A percentile compares a stretch with the other conserved stretches of the same genome.
Conservation (phyloP, 1,284 basidiomycete species). For the Gyrodon tennesseensis region DNA sequence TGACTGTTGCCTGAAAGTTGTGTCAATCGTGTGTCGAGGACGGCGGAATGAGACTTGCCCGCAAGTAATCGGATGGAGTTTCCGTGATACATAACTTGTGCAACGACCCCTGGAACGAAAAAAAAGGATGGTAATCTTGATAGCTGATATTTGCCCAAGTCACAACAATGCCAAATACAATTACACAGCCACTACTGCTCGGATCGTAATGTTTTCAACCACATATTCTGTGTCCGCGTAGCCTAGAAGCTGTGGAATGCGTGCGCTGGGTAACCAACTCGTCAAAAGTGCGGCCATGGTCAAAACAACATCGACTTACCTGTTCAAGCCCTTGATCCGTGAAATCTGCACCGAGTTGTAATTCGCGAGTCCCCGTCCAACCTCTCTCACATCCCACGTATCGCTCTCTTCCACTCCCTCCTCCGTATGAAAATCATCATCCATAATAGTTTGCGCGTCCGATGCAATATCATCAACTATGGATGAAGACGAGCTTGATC, state of each 20-base stretch:
- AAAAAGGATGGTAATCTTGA: constrained; percentile 15
- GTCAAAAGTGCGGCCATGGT: background rate
- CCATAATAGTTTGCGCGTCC: constrained; percentile 35
- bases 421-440: constrained; percentile 37
- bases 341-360: constrained; percentile 94
- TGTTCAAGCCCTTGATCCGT: constrained; percentile 86
- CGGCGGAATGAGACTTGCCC: constrained; percentile 56
- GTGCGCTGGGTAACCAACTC: constrained; percentile 56
- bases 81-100: constrained; percentile 72
- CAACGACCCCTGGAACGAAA: constrained; percentile 19
- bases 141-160: constrained; percentile 17
- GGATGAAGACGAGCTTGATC: constrained; percentile 44
- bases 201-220: constrained; percentile 87
- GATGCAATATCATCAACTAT: constrained; percentile 42
- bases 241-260: constrained; percentile 79
- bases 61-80: constrained; percentile 93
- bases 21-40: constrained; percentile 30
- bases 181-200: constrained; percentile 45
- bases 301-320: constrained; percentile 51
- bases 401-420: constrained; percentile 48
- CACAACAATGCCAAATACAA: constrained; percentile 37
- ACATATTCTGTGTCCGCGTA: constrained; percentile 97
- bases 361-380: constrained; percentile 92
- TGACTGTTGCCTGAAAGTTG: constrained; percentile 79
- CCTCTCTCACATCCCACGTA: constrained; percentile 79